Conservation (phyloP, 768 basidiomycete species). For the Hydnomerulius pinastri region DNA sequence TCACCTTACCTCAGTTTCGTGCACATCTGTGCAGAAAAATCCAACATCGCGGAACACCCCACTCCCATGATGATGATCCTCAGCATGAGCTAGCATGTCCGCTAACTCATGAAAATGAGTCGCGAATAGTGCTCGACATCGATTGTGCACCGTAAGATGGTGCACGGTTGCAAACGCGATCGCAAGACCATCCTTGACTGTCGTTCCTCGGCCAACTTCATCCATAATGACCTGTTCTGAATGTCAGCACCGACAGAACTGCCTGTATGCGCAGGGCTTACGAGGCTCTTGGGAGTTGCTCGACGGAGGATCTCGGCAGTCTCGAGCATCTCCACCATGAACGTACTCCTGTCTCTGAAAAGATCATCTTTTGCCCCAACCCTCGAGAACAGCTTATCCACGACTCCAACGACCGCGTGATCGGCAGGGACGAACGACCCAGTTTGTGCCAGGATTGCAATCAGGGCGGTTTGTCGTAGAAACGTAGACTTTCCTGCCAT, state of each 20-base stretch:
- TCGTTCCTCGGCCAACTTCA: conserved; percentile 97
- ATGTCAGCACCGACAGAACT: conserved; percentile 6
- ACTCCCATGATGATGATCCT: conserved; percentile 39
- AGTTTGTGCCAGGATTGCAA: conserved; percentile 86
- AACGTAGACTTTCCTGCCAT: conserved; percentile 96
- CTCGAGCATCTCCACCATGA: conserved; percentile 98
- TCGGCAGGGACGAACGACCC: conserved; percentile 95
- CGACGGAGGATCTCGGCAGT: conserved; percentile 86
- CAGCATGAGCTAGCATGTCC: conserved; percentile 71
- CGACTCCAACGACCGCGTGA: conserved; percentile 74
- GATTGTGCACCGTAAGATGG: conserved; percentile 70
- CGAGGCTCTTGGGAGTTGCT: conserved; percentile 83
- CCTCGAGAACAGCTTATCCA: conserved; percentile 92
- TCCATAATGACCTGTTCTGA: conserved; percentile 91
- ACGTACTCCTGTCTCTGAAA: conserved; percentile 91
- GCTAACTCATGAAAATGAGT: conserved; percentile 98
- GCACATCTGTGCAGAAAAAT: conserved; percentile 90
- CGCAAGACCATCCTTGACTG: conserved; percentile 87
- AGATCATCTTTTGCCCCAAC: conserved; percentile 95
- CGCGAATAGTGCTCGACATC: conserved; percentile 88
- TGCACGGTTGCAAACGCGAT: conserved; percentile 92
- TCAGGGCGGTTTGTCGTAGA: conserved; percentile 88
- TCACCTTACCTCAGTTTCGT: conserved; percentile 67
- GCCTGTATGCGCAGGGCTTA: conserved; percentile 36
- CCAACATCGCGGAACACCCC: conserved; percentile 61